A percentile compares a stretch with the other conserved stretches of the same genome.
These are phyloP conservation scores for Metschnikowia rubicola DNA, from an alignment of 805 yeast species.

Conservation along the genomic window DNA sequence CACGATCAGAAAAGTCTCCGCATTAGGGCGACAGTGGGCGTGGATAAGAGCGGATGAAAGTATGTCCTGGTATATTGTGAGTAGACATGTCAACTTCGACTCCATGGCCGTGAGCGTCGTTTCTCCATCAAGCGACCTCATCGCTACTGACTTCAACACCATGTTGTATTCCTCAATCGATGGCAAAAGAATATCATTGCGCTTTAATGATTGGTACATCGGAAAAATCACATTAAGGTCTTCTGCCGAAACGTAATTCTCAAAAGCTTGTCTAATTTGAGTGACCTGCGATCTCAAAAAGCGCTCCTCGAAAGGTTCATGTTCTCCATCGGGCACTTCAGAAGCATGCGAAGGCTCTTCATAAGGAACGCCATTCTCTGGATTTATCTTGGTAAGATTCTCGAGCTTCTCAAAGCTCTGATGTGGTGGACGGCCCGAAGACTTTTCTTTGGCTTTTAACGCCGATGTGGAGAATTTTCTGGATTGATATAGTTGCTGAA, in stretches of 20 bases:
- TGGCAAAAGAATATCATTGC: constrained; percentile 44
- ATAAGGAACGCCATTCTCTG: not conserved
- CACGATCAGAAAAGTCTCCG: constrained; percentile 48
- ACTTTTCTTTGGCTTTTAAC: not conserved
- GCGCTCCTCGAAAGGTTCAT: constrained; percentile 17
- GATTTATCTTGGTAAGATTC: not conserved
- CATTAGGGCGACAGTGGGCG: constrained; percentile 47
- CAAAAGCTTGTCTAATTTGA: constrained; percentile 19
- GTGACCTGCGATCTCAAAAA: constrained; percentile 21
- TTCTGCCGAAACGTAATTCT: constrained; percentile 15
- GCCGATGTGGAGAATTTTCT: constrained; percentile 8
- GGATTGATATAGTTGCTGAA: constrained; percentile 7
- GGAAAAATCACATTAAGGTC: constrained; percentile 37
- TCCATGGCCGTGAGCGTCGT: constrained; percentile 42
- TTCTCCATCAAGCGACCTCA: constrained; percentile 43
- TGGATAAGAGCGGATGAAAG: constrained; percentile 24
- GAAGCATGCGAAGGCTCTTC: not conserved
- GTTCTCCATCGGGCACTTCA: not conserved
- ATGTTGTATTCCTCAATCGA: constrained; percentile 50
- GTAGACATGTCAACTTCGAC: constrained; percentile 55
- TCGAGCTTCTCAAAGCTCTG: not conserved
- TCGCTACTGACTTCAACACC: constrained; percentile 51
- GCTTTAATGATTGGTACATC: constrained; percentile 37
- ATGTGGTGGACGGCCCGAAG: not conserved
- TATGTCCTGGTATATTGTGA: constrained; percentile 68